phyloP scores from a whole-genome alignment of 371 early-diverging fungal genomes.

The Mucor sp. region DNA sequence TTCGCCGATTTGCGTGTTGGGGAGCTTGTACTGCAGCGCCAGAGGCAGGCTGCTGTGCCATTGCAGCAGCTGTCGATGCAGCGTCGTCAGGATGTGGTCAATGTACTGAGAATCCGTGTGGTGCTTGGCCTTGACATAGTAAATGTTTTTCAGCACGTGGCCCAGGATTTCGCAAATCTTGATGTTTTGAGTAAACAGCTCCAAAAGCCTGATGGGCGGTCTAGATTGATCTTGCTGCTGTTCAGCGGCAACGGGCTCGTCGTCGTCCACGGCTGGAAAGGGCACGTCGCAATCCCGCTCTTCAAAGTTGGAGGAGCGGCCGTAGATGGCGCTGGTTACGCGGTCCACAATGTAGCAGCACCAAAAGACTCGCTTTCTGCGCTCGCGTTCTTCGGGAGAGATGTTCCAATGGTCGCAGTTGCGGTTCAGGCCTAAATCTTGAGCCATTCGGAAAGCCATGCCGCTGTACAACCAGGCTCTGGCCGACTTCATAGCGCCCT shows the following conservation, averaged over 20 bases:
- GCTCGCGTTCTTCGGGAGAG: conserved; percentile 42
- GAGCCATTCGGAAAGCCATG: conserved; percentile 57
- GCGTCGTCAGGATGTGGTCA: conserved; percentile 36
- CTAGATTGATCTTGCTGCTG: conserved; percentile 8
- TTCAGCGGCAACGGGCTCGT: conserved; percentile 22
- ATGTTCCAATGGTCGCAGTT: conserved; percentile 51
- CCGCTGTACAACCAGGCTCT: conserved; percentile 54
- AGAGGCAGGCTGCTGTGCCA: conserved; percentile 50
- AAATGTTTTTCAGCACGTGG: conserved; percentile 46
- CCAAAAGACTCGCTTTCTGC: conserved; percentile 54
- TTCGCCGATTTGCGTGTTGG: conserved; percentile 28
- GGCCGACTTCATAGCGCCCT: conserved; percentile 52
- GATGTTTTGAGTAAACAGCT: conserved; percentile 39
- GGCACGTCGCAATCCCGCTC: conserved; percentile 54
- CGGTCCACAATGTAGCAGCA: conserved; percentile 53
- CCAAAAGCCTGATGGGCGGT: conserved; percentile 30
- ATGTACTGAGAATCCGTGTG: conserved; percentile 32
- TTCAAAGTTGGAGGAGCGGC: conserved; percentile 44
- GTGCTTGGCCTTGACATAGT: conserved; percentile 40
- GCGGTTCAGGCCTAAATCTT: conserved; percentile 48
- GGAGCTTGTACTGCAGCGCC: conserved; percentile 37
- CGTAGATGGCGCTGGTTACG: conserved; percentile 41
- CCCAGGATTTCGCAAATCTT: conserved; percentile 47
- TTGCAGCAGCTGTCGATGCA: conserved; percentile 40
- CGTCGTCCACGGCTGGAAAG: conserved; percentile 49